Percentiles rank a stretch among this genome's conserved stretches.
Evolutionary conservation across 2,329 filamentous ascomycete genomes (phyloP).

Genomic region (Neophaeococcomyces aloes): DNA sequence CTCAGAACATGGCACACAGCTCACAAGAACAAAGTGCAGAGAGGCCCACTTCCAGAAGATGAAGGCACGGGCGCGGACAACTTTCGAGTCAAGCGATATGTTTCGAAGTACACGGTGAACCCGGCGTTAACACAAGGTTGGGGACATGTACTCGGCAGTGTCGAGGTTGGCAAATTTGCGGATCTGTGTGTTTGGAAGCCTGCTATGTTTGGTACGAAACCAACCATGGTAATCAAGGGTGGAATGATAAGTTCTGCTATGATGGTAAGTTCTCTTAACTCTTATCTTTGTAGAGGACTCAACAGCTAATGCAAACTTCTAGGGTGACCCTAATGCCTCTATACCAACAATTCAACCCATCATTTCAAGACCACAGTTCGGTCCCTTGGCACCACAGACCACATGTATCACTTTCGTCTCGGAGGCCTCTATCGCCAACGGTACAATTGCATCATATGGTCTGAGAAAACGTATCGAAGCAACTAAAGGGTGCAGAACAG

Average conservation of each 20-base stretch:
- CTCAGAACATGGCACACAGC: conserved; percentile 93
- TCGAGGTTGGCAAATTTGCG: conserved; percentile 82
- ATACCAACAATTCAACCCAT: conserved; percentile 84
- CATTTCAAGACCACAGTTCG: conserved; percentile 78
- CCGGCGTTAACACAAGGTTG: conserved; percentile 87
- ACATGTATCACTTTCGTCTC: conserved; percentile 73
- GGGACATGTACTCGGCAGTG: conserved; percentile 70
- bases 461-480: conserved; percentile 70
- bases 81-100: conserved; percentile 80
- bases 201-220: conserved; percentile 78
- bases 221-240: conserved; percentile 69
- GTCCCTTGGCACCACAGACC: conserved; percentile 56
- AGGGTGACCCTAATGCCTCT: conserved; percentile 71
- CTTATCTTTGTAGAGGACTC: neutral
- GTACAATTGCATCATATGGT: conserved; percentile 59
- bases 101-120: conserved; percentile 95
- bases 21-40: conserved; percentile 88
- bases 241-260: conserved; percentile 72
- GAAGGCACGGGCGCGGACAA: conserved; percentile 73
- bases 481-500: conserved; percentile 61
- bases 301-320: conserved; percentile 1
- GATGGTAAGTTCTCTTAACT: conserved; percentile 66
- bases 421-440: conserved; percentile 55
- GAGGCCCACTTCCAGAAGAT: conserved; percentile 67
- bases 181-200: conserved; percentile 84